Percentiles rank a stretch among this genome's conserved stretches.
phyloP scores from a whole-genome alignment of 1,284 basidiomycete species.

The Abortiporus biennis region DNA sequence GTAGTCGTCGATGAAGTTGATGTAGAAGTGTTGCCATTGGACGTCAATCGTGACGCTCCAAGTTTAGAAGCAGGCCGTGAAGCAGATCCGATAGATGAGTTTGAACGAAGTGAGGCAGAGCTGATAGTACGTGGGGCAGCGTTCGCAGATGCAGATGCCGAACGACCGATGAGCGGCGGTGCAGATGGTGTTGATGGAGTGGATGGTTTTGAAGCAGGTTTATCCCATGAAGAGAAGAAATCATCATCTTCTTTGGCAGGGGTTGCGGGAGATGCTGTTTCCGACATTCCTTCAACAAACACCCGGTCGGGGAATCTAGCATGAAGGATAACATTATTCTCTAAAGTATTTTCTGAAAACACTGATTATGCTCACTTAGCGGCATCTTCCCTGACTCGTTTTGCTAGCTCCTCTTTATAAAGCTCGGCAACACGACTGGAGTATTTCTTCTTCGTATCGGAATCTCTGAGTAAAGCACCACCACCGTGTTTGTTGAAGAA shows the following conservation, averaged over 20 bases:
- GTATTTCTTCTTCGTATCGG: slow-evolving; percentile 89
- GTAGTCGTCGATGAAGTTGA: slow-evolving; percentile 9
- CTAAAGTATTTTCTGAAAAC: background rate
- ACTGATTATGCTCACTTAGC: slow-evolving; percentile 46
- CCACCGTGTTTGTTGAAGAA: slow-evolving; percentile 91
- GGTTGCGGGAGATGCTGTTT: slow-evolving; percentile 31
- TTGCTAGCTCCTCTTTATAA: slow-evolving; percentile 91
- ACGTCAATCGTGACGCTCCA: slow-evolving; percentile 44
- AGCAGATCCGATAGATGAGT: slow-evolving; percentile 29
- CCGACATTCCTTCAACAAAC: slow-evolving; percentile 69
- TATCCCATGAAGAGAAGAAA: slow-evolving; percentile 97
- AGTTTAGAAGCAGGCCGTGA: slow-evolving; percentile 35
- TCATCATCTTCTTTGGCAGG: slow-evolving; percentile 67
- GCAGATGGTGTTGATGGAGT: slow-evolving; percentile 37
- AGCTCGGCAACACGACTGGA: slow-evolving; percentile 76
- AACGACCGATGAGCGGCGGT: slow-evolving; percentile 52
- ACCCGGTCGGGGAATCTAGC: slow-evolving; percentile 72
- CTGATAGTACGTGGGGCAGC: slow-evolving; percentile 55
- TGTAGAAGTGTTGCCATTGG: slow-evolving; percentile 25
- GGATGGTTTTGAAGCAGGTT: slow-evolving; percentile 58
- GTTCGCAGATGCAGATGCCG: slow-evolving; percentile 35
- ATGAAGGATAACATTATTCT: no score
- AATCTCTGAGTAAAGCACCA: slow-evolving; percentile 59
- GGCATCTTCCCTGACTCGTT: slow-evolving; percentile 79
- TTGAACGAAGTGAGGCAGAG: slow-evolving; percentile 51